Base-by-base conservation (phyloP, 2,329 filamentous ascomycete genomes). In the Claviceps monticola region DNA sequence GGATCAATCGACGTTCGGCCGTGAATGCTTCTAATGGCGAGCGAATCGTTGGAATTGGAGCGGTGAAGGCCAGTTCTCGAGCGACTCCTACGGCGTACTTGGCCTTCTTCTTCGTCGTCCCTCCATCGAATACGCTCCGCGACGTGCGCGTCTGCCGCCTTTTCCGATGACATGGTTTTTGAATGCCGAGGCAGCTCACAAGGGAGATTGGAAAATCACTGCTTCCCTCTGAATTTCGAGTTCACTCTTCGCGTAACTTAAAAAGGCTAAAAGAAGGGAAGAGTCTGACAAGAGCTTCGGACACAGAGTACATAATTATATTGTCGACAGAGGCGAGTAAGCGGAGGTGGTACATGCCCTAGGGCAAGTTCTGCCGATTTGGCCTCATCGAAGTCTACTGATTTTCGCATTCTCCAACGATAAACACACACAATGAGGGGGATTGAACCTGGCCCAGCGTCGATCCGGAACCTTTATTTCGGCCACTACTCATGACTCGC, bases 21-120 rank as follows among this genome's bases (percentile, higher is more conserved):
- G 38, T 62, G 64, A 26, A 67, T 61, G 46, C 68, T 68, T 50
- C 64, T 67, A 53, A 71, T 71, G 43, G 68, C 70, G 58, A 73
- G 62, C 1, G 70, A 72, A 42, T 68, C 64, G 23, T 50, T 61
- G 1, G 69, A 71, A 50, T 53, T 56, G 45, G 50, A 37, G 14
- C 60, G 56, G n/a, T 53, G 56, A 38, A 58, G 49, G 2, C 55
- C 42, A 17, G 53, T 37, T 23, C 49, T 52, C 19, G 55, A 48
- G 36, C 55, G 56, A 49, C 54, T 62, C 29, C 55, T 48, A 38
- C 59, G 57, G 26, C 55, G 57, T 4, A 47, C 49, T 13, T 51
- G 57, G 26, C 55, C 61, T 29, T 55, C 61, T 23, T 62, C 60
- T 55, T 70, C 67, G 50, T 66, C 66, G 41, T 69, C 67, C 14